phyloP scores from a whole-genome alignment of 768 basidiomycete genomes.

The Gelatoporia subvermispora region DNA sequence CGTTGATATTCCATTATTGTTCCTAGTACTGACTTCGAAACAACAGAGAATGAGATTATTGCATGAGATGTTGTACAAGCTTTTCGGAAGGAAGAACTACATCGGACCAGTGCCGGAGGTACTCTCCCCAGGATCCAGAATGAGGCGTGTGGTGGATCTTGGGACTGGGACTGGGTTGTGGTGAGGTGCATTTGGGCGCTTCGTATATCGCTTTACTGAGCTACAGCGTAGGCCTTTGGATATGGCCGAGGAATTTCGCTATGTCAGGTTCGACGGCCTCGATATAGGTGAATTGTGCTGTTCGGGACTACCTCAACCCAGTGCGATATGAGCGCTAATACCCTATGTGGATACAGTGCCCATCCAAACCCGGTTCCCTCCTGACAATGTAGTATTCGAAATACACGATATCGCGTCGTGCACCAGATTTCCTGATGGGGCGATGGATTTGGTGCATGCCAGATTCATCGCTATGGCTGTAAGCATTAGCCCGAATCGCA shows the following conservation, averaged over 20 bases:
- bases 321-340: background rate
- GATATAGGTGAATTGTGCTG: conserved; percentile 60
- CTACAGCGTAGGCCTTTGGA: conserved; percentile 56
- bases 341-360: conserved; percentile 51
- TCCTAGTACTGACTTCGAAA: background rate
- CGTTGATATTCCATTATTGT: background rate
- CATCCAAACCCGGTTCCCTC: conserved; percentile 61
- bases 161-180: conserved; percentile 74
- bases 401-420: conserved; percentile 55
- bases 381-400: conserved; percentile 58
- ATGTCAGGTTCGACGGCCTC: conserved; percentile 61
- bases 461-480: conserved; percentile 58
- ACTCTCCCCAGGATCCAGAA: conserved; percentile 37
- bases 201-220: conserved; percentile 7
- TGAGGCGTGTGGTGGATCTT: conserved; percentile 61
- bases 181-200: conserved; percentile 39
- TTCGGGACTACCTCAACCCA: conserved; percentile 1
- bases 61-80: conserved; percentile 43
- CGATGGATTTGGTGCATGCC: conserved; percentile 68
- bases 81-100: conserved; percentile 55
- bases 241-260: conserved; percentile 63
- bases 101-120: conserved; percentile 55
- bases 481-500: conserved; percentile 19
- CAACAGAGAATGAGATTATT: conserved; percentile 49
- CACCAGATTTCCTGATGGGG: conserved; percentile 44